Conservation (phyloP, 805 yeast species). For the Phaffomyces thermotolerans region DNA sequence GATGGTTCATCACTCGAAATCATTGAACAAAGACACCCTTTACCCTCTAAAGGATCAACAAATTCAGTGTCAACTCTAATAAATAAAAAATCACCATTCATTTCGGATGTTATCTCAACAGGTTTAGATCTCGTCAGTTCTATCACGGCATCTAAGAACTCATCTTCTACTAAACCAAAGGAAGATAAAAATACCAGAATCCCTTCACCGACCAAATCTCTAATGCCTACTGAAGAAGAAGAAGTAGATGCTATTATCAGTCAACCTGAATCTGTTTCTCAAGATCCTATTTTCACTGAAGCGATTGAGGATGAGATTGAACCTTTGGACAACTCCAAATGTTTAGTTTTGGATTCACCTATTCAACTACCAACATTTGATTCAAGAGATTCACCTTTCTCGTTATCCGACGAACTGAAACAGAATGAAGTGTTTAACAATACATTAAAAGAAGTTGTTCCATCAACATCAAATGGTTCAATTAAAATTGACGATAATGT, state of each 20-base stretch:
- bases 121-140: constrained; percentile 14
- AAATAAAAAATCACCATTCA: constrained; percentile 13
- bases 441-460: not conserved
- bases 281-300: constrained; percentile 3
- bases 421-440: constrained; percentile 10
- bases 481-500: not conserved
- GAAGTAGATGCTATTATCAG: not conserved
- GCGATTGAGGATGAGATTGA: not conserved
- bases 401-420: constrained; percentile 17
- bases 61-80: constrained; percentile 18
- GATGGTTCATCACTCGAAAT: constrained; percentile 8
- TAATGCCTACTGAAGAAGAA: not conserved
- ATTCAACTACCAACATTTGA: constrained; percentile 5
- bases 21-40: not conserved
- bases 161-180: not conserved
- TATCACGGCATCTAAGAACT: not conserved
- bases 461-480: not conserved
- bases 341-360: constrained; percentile 4
- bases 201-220: not conserved
- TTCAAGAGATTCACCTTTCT: constrained; percentile 2
- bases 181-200: not conserved
- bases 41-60: constrained; percentile 11
- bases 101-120: constrained; percentile 16
- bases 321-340: not conserved
- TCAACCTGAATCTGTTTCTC: not conserved